Conservation (phyloP, 257 asterid genomes). For the Nicotiana noctiflora region DNA sequence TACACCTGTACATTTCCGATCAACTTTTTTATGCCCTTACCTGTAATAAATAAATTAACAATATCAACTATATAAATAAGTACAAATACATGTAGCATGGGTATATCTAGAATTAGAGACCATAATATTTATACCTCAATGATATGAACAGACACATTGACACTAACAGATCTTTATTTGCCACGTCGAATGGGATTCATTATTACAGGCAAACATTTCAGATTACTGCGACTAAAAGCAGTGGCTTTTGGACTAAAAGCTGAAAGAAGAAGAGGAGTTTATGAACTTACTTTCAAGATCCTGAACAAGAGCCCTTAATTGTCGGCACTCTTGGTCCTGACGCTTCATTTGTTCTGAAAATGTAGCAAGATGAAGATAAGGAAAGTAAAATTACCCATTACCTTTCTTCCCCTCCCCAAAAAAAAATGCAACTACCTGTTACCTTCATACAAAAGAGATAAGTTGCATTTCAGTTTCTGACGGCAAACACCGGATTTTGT, state of each 20-base stretch:
- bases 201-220: neutral
- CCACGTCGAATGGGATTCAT: neutral
- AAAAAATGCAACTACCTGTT: neutral
- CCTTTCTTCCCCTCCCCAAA: neutral
- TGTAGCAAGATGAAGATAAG: slow-evolving; percentile 16
- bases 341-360: slow-evolving; percentile 71
- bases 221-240: slow-evolving; percentile 2
- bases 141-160: neutral
- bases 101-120: neutral
- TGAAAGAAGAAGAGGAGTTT: slow-evolving; percentile 14
- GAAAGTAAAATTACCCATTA: neutral
- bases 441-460: neutral
- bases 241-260: slow-evolving; percentile 6
- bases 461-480: neutral
- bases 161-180: neutral
- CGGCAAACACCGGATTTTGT: neutral
- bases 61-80: slow-evolving; percentile 3
- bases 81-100: neutral
- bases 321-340: slow-evolving; percentile 64
- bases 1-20: slow-evolving; percentile 71
- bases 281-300: slow-evolving; percentile 70
- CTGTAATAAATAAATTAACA: slow-evolving; percentile 39
- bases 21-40: slow-evolving; percentile 63
- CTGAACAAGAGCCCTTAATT: slow-evolving; percentile 76
- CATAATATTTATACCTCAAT: neutral